Base-by-base conservation (phyloP, 2,329 filamentous ascomycete genomes). In the Ilyonectria robusta region DNA sequence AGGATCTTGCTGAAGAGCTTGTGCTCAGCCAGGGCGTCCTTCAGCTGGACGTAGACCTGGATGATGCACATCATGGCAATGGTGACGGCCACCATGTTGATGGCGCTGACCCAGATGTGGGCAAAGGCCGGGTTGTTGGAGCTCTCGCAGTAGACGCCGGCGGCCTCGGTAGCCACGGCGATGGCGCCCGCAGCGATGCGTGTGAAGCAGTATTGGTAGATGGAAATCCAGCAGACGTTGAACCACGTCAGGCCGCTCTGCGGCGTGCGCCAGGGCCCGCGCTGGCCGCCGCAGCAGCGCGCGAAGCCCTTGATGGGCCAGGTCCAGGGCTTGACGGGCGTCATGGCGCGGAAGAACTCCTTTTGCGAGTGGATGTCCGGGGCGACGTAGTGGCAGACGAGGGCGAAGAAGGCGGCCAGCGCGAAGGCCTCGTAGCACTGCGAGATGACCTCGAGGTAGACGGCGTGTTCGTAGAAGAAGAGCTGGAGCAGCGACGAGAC, bases 371-470 rank as follows among this genome's bases (percentile, higher is more conserved):
- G 93, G 23, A 97, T 82, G 72, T 91, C 90, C 8, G 92, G 92
- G 6, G 92, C 93, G 68, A 94, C 86, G 79, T 96, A 96, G 76
- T 94, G 88, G 78, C 93, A 96, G 76, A 97, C 83, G 53, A 97
- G 84, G 9, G 92, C 90, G 81, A 97, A 97, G 84, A 97, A 97
- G 70, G 92, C 93, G 33, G 93, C 91, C 70, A 97, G 95, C 64
- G 93, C 93, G 75, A 97, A 95, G 11, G 94, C 93, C 82, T 97
- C 94, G 80, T 97, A 97, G 81, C 93, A 95, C 78, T 96, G 92
- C 75, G 92, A 90, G 48, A 95, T 83, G 59, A 96, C 91, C 76
- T 93, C 87, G 78, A 92, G 96, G 82, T 97, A 97, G 63, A 96
- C 88, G 55, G 92, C 89, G 75, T 94, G 88, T 78, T 87, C 88